These are phyloP conservation scores for Haplographium delicatum DNA, from an alignment of 495 filamentous ascomycete species.

Conservation along the genomic window DNA sequence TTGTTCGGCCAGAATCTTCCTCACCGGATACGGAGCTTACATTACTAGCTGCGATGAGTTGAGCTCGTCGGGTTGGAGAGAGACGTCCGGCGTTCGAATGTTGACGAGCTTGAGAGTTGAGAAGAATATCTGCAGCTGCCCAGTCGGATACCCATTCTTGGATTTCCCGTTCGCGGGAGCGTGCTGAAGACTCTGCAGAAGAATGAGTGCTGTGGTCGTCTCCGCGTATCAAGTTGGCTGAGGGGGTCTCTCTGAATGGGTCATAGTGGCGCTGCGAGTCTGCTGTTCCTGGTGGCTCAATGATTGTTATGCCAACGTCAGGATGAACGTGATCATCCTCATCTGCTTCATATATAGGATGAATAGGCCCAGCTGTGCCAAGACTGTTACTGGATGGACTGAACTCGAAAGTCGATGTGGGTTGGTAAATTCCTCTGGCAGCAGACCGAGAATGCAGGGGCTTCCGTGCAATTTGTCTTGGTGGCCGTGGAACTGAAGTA, in stretches of 20 bases:
- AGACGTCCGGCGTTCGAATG: constrained; percentile 19
- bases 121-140: constrained; percentile 46
- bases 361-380: constrained; percentile 36
- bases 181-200: constrained; percentile 12
- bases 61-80: constrained; percentile 19
- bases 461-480: constrained; percentile 28
- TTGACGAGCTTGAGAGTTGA: constrained; percentile 26
- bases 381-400: constrained; percentile 5
- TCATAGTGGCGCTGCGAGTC: constrained; percentile 21
- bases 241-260: constrained; percentile 29
- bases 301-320: constrained; percentile 25
- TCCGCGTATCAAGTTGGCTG: background rate
- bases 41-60: constrained; percentile 15
- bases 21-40: constrained; percentile 19
- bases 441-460: constrained; percentile 32
- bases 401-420: constrained; percentile 26
- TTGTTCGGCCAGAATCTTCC: constrained; percentile 50
- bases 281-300: constrained; percentile 11
- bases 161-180: constrained; percentile 38
- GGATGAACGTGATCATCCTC: constrained; percentile 56
- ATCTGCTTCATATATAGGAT: constrained; percentile 56
- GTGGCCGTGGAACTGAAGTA: constrained; percentile 5
- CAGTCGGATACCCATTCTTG: constrained; percentile 58
- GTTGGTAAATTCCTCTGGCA: constrained; percentile 37
- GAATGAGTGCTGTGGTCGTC: background rate